Base-by-base conservation (phyloP, 1,284 basidiomycete species). In the Takashimella koratensis region DNA sequence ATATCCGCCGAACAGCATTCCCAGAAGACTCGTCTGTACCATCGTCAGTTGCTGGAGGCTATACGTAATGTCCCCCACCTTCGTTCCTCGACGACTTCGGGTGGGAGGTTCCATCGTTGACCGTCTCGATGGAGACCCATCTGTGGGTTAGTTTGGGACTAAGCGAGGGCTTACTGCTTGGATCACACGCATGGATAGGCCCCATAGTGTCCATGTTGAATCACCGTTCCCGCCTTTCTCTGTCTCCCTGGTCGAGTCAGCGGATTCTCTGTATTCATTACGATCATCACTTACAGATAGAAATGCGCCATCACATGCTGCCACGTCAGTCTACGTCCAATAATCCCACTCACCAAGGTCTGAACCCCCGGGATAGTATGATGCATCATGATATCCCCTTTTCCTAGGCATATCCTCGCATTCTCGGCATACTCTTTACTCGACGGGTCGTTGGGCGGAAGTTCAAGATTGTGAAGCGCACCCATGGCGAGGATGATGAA, bases 41-140 rank as follows among this genome's bases (percentile, higher is more conserved):
- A 8, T 36, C 30, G 30, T 36, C 30, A 36, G 30, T 36, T 36
- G 30, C 30, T 8, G 30, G 30, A 36, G 16, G 8, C 30, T n/a
- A 36, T 36, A 36, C 30, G 30, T 36, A 36, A 36, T n/a, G 16
- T 36, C 10, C 16, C 30, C 16, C 51, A 53, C 49, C 66, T 54
- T 25, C 71, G 55, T 44, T 72, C 70, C 43, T 72, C 63, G 2
- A 67, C 64, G 0, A 68, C 62, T 8, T 70, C 58, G 8, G 48
- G 44, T 0, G 65, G 63, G 3, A 75, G 58, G 36, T 68, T 67
- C 73, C 73, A 75, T 8, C 64, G 56, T 23, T 56, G 57, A 2
- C 73, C 73, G 53, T 75, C 73, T 8, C 69, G 61, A 49, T 75
- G 71, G 47, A 72, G 43, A 1, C 71, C 71, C 71, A 74, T 74